Base-by-base conservation (phyloP, 306 rosid species). In the Pyrus communis region DNA sequence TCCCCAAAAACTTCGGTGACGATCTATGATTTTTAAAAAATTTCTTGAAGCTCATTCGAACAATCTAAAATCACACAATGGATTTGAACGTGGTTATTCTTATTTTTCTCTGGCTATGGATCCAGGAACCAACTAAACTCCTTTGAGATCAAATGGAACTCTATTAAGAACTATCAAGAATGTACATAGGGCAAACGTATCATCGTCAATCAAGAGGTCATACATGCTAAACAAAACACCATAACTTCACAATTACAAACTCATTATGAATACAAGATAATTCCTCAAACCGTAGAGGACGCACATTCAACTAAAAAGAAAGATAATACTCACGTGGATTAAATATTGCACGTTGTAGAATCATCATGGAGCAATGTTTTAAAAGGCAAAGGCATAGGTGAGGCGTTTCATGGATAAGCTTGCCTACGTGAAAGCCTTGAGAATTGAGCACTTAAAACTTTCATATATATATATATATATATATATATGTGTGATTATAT, bases 201-300 rank as follows among this genome's bases (percentile, higher is more conserved):
- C 21, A 51, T 15, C 21, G 3, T 5, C 18, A 49, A 51, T 51
- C 21, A 51, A 51, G 21, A 51, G 55, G 55, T 51, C 3, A 15
- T 2, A 15, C 18, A 51, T 9, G 18, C 21, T 1, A 15, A 51
- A 15, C 7, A 51, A 51, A 49, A 49, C 19, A 15, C 9, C 5
- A 49, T 1, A 49, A 15, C 8, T 15, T 49, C 21, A 49, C 55
- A 49, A 49, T 49, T 4, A 49, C 55, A 49, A 49, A 14, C 21
- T 14, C 8, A 49, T 38, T 46, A 4, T 0, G 3, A 49, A 15
- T 51, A 15, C 45, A 51, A 51, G 6, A 51, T 2, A 17, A 51
- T 15, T 51, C 1, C 0, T 5, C 9, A 51, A 51, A 17, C 21
- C 3, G 4, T 2, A 17, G 19, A 49, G 0, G 3, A 5, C 3